phyloP scores from a whole-genome alignment of 768 basidiomycete species.

The Trametes meyenii region DNA sequence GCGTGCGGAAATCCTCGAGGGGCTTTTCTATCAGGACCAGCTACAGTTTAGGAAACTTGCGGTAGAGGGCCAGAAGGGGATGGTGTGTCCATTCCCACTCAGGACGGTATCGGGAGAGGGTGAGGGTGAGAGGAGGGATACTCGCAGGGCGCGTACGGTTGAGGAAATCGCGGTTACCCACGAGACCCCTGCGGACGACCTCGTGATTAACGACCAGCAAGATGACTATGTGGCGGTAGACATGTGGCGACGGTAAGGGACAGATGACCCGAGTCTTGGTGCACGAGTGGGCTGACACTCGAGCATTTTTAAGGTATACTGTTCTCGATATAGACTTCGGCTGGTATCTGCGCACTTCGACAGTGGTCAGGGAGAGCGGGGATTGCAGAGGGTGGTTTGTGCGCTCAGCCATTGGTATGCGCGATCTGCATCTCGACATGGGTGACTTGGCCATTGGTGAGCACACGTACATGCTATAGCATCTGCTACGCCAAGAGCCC shows the following conservation, averaged over 20 bases:
- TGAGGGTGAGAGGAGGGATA: background rate
- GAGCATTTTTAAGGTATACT: background rate
- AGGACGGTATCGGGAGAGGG: background rate
- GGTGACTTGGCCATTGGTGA: constrained; percentile 5
- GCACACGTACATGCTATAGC: background rate
- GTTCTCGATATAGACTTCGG: background rate
- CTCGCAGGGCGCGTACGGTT: background rate
- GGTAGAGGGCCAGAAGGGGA: background rate
- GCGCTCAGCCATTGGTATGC: background rate
- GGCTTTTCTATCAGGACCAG: constrained; percentile 6
- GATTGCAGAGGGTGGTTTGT: constrained; percentile 6
- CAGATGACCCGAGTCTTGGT: no score
- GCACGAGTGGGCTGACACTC: no score
- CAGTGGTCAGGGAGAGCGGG: background rate
- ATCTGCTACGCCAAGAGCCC: no score
- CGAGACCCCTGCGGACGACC: background rate
- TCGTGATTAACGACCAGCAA: background rate
- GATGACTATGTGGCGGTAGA: background rate
- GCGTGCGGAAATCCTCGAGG: background rate
- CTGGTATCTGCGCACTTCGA: constrained; percentile 1
- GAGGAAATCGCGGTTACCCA: background rate
- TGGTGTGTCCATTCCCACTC: background rate
- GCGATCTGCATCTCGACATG: constrained; percentile 3
- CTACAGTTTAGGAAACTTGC: background rate
- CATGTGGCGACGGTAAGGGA: constrained; percentile 3